phyloP scores from a whole-genome alignment of 2,329 filamentous ascomycete species.

The Orbilia quercus region DNA sequence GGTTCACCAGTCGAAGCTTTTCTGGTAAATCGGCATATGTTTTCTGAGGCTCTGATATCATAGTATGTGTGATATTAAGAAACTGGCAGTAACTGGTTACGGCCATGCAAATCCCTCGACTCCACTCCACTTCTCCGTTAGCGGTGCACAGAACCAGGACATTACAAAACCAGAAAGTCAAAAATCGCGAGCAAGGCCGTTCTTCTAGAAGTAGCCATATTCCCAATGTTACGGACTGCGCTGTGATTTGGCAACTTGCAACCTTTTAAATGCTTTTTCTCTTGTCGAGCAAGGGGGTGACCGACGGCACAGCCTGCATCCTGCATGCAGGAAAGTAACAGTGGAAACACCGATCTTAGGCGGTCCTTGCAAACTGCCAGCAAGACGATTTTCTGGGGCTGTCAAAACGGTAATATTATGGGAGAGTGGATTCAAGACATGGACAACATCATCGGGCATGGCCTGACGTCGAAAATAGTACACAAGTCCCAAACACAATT shows the following conservation, averaged over 20 bases:
- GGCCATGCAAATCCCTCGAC: neutral
- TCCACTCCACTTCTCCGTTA: neutral
- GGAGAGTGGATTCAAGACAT: conserved; percentile 13
- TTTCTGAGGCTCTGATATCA: conserved; percentile 52
- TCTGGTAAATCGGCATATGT: conserved; percentile 44
- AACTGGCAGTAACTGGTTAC: neutral
- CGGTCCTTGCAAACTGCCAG: conserved; percentile 30
- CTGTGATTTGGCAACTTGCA: conserved; percentile 57
- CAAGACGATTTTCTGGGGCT: conserved; percentile 25
- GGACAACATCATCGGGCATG: conserved; percentile 44
- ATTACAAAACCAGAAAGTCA: neutral
- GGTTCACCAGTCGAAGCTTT: conserved; percentile 9
- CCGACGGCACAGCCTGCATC: conserved; percentile 47
- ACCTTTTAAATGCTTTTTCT: too few relatives aligned
- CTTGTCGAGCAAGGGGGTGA: conserved; percentile 35
- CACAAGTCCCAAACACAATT: conserved; percentile 1
- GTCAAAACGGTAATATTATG: too few relatives aligned
- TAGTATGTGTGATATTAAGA: conserved; percentile 19
- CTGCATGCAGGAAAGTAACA: conserved; percentile 52
- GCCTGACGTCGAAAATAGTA: conserved; percentile 25
- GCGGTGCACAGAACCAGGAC: neutral
- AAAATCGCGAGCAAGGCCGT: conserved; percentile 2
- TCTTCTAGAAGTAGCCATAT: conserved; percentile 56
- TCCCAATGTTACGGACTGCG: conserved; percentile 48
- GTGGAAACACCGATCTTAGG: conserved; percentile 46